A percentile compares a stretch with the other conserved stretches of the same genome.
Evolutionary conservation across 2,329 filamentous ascomycete genomes (phyloP).

Genomic region (Emericellopsis atlantica): DNA sequence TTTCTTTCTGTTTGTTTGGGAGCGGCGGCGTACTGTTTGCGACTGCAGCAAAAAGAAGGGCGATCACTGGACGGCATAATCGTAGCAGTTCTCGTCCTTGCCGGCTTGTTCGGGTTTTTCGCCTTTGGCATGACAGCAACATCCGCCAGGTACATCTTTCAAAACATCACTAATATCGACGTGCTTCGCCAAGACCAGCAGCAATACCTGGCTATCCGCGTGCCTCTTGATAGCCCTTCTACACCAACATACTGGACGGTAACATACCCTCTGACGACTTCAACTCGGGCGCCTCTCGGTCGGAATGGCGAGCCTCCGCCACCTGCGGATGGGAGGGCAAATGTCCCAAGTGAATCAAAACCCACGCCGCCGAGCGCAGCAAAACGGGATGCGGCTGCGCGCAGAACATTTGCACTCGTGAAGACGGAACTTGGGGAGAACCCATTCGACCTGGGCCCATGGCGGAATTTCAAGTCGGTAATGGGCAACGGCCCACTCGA

Average conservation of each 20-base stretch:
- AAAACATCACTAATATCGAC: slow-evolving; percentile 80
- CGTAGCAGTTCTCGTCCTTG: slow-evolving; percentile 53
- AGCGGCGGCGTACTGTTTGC: slow-evolving; percentile 51
- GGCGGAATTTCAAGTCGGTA: slow-evolving; percentile 62
- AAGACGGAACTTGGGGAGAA: slow-evolving; percentile 64
- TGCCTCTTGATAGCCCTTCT: slow-evolving; percentile 36
- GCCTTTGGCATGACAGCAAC: slow-evolving; percentile 63
- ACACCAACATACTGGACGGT: slow-evolving; percentile 35
- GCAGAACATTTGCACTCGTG: slow-evolving; percentile 67
- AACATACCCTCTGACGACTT: slow-evolving; percentile 40
- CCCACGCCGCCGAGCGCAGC: neutral
- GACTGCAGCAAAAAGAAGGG: slow-evolving; percentile 33
- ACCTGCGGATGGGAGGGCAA: too few species aligned
- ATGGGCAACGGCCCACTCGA: slow-evolving; percentile 63
- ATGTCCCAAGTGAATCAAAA: too few species aligned
- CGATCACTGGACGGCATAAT: slow-evolving; percentile 41
- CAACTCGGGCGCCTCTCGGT: slow-evolving; percentile 8
- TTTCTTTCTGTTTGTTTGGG: slow-evolving; percentile 55
- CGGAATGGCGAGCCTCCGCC: slow-evolving; percentile 7
- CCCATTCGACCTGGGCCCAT: slow-evolving; percentile 66
- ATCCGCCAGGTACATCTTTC: slow-evolving; percentile 54
- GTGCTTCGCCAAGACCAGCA: slow-evolving; percentile 50
- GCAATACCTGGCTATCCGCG: slow-evolving; percentile 62
- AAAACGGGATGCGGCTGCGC: slow-evolving; percentile 31
- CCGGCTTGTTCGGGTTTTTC: slow-evolving; percentile 70